Percentiles rank a stretch among this genome's conserved stretches.
Conservation (phyloP, 108 stramenopile species). For the Fragilariopsis cylindrus region DNA sequence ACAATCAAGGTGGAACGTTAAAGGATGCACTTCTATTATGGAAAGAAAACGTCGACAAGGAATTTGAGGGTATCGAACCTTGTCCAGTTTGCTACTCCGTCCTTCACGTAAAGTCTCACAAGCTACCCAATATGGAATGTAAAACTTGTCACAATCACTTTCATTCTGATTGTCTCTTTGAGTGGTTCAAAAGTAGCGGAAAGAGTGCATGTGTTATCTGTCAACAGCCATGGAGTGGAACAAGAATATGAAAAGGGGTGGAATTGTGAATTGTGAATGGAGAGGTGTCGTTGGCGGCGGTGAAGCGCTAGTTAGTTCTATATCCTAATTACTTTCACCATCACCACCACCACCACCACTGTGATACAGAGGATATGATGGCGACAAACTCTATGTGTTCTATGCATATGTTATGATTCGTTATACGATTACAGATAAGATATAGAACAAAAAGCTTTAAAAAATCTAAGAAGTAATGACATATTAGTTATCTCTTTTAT, state of each 20-base stretch:
- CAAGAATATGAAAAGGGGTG: conserved; percentile 13
- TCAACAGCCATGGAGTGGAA: conserved; percentile 80
- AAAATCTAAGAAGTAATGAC: too few species aligned
- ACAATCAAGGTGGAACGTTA: conserved; percentile 82
- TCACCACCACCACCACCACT: too few species aligned
- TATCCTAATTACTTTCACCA: too few species aligned
- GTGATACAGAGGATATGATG: too few species aligned
- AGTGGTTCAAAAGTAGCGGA: conserved; percentile 94
- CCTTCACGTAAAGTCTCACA: conserved; percentile 86
- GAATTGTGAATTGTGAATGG: too few species aligned
- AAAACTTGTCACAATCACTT: conserved; percentile 87
- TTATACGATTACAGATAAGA: too few species aligned
- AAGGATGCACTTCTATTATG: conserved; percentile 93
- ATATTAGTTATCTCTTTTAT: too few species aligned
- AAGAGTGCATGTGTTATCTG: conserved; percentile 93
- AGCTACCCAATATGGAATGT: conserved; percentile 86
- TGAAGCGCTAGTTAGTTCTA: too few species aligned
- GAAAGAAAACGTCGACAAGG: conserved; percentile 97
- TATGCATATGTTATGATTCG: too few species aligned
- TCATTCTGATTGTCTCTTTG: conserved; percentile 88
- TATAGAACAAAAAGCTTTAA: too few species aligned
- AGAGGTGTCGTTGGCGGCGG: too few species aligned
- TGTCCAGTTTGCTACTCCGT: conserved; percentile 98
- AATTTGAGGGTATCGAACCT: conserved; percentile 98
- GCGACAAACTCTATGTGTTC: too few species aligned